phyloP scores from a whole-genome alignment of 176 grass and related monocot genomes.

The Oryza australiensis region DNA sequence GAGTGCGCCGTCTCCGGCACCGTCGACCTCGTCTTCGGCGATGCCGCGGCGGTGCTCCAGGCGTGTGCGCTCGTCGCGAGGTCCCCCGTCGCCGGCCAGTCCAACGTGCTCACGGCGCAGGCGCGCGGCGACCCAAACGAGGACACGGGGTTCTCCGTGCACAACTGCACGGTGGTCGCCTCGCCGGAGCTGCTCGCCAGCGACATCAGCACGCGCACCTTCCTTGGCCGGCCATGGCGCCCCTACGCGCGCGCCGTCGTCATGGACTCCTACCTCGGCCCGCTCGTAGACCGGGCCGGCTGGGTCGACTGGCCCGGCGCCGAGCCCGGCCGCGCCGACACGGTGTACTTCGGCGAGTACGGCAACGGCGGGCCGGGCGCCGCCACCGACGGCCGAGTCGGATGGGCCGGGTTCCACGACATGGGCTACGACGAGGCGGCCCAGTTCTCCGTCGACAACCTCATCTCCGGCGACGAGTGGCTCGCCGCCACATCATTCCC shows the following conservation, averaged over 20 bases:
- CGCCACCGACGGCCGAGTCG: constrained; percentile 36
- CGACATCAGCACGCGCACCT: constrained; percentile 32
- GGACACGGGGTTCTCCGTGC: constrained; percentile 72
- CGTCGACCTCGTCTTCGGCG: constrained; percentile 79
- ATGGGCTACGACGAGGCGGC: constrained; percentile 67
- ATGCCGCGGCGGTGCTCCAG: constrained; percentile 82
- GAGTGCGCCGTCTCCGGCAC: constrained; percentile 79
- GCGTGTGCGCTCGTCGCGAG: constrained; percentile 60
- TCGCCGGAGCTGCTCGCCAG: constrained; percentile 24
- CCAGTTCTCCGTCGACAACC: constrained; percentile 52
- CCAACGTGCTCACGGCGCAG: constrained; percentile 67
- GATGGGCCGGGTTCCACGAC: constrained; percentile 51
- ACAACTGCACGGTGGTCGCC: constrained; percentile 55
- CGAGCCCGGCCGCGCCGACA: constrained; percentile 36
- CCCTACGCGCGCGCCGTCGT: constrained; percentile 57
- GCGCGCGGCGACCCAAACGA: constrained; percentile 53
- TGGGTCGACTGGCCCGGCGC: constrained; percentile 60
- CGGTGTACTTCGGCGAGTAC: constrained; percentile 79
- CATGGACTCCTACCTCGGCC: constrained; percentile 60
- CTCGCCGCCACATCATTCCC: constrained; percentile 69
- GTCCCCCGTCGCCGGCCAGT: constrained; percentile 49
- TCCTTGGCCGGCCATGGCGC: constrained; percentile 80
- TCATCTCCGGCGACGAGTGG: constrained; percentile 79
- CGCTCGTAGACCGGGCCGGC: constrained; percentile 45
- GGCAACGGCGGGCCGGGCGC: constrained; percentile 35